Evolutionary conservation across 768 basidiomycete genomes (phyloP).

Genomic region (Cyathus striatus): DNA sequence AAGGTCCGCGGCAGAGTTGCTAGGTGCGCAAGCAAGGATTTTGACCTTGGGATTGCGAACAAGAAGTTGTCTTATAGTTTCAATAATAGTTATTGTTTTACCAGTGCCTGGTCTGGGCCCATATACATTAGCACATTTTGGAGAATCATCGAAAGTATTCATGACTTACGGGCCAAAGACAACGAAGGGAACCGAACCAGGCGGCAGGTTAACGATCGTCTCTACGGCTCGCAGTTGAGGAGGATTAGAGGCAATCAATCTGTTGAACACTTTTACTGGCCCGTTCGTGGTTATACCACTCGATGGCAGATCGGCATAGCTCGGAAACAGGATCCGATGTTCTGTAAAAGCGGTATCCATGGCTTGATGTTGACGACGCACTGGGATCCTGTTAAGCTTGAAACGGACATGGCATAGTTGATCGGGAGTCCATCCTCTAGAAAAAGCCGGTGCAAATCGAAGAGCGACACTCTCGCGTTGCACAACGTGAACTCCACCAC

Average conservation of each 20-base stretch:
- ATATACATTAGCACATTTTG: constrained; percentile 1
- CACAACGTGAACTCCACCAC: constrained; percentile 54
- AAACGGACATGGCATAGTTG: constrained; percentile 48
- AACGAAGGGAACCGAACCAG: constrained; percentile 49
- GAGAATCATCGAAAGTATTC: neutral
- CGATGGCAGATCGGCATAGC: constrained; percentile 1
- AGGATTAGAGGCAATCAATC: constrained; percentile 36
- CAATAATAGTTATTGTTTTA: constrained; percentile 61
- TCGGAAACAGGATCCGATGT: constrained; percentile 48
- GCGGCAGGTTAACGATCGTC: constrained; percentile 35
- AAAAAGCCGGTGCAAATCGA: constrained; percentile 39
- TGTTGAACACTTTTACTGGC: constrained; percentile 29
- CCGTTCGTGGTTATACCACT: constrained; percentile 6
- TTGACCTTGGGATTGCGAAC: constrained; percentile 26
- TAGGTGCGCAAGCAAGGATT: constrained; percentile 60
- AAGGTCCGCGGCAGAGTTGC: constrained; percentile 63
- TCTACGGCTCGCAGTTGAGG: constrained; percentile 45
- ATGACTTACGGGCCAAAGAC: constrained; percentile 57
- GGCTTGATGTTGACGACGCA: constrained; percentile 58
- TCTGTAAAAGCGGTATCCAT: constrained; percentile 39
- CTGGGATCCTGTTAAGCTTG: constrained; percentile 49
- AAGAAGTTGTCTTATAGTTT: constrained; percentile 53
- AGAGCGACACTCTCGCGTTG: constrained; percentile 46
- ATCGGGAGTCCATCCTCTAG: constrained; percentile 26
- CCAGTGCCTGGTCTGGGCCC: constrained; percentile 53